Base-by-base conservation (phyloP, 768 basidiomycete species). In the Arthromyces matolae region DNA sequence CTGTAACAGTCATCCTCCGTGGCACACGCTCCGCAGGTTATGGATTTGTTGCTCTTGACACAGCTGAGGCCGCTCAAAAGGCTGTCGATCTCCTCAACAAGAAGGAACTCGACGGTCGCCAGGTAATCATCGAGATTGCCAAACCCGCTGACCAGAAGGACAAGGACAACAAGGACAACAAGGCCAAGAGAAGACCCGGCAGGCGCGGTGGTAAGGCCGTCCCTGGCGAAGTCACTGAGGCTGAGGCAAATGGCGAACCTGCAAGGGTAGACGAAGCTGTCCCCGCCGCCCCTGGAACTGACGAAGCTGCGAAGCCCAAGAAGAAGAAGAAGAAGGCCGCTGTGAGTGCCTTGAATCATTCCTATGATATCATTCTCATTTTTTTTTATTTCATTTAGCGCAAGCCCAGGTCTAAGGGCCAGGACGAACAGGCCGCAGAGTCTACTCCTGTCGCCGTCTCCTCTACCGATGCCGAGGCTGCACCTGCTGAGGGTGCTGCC, bases 81-180 rank as follows among this genome's bases (percentile, higher is more conserved):
- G 93, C 93, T 52, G 88, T 93, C 67, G 83, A 90, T 53, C 68
- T 74, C 60, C 87, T 95, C 64, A 76, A 93, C 81, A 86, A 87
- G 74, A 78, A 82, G 67, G 87, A 92, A 71, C 86, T 95, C 70
- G 87, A 92, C 57, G 88, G 86, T 56, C 90, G 93, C 69, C 74
- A 72, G 67, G 84, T 95, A 64, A 86, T 93, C 71, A 78, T 94
- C 71, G 90, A 95, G 79, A 74, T 93, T 67, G 93, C 93, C 65
- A 94, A 92, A 76, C 92, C 91, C 53, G 76, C 84, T 50, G 89
- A 89, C 56, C 83, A 88, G 72, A 93, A 93, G 72, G 85, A 88
- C 72, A 76, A 77, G 67, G 86, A 87, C 63, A 85, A 76, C 69
- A 89, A 78, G 71, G 86, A 88, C 71, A 86, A 74, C 70, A 85